Conservation (phyloP, 2,329 filamentous ascomycete species). For the Cercospora sp. region DNA sequence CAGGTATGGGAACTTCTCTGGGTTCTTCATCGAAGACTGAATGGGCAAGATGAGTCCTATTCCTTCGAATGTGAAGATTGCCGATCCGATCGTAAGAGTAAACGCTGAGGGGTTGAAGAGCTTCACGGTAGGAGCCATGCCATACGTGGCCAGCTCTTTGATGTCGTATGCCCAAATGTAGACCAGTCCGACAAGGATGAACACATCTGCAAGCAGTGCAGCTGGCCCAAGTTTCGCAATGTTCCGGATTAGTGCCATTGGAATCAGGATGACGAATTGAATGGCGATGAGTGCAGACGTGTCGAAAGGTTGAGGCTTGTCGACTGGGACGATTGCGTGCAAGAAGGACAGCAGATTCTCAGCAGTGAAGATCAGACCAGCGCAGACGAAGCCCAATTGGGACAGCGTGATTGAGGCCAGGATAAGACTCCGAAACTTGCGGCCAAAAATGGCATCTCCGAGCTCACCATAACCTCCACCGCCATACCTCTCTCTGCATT, state of each 20-base stretch:
- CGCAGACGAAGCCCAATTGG: conserved; percentile 75
- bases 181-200: conserved; percentile 67
- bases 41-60: conserved; percentile 76
- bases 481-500: conserved; percentile 63
- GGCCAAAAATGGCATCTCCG: conserved; percentile 65
- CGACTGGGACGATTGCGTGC: conserved; percentile 56
- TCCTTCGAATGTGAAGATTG: conserved; percentile 77
- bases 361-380: conserved; percentile 74
- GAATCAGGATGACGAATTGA: conserved; percentile 65
- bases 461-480: conserved; percentile 73
- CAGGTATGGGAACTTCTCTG: conserved; percentile 65
- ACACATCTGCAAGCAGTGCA: conserved; percentile 69
- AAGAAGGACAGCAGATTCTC: conserved; percentile 71
- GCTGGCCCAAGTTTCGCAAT: conserved; percentile 71
- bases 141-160: conserved; percentile 54
- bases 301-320: conserved; percentile 50
- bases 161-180: conserved; percentile 77
- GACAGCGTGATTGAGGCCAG: conserved; percentile 70
- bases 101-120: conserved; percentile 70
- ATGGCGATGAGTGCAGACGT: conserved; percentile 63
- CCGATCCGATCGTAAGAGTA: conserved; percentile 69
- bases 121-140: conserved; percentile 61
- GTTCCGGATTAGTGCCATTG: conserved; percentile 69
- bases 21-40: conserved; percentile 71
- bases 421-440: conserved; percentile 64